Base-by-base conservation (phyloP, 2,329 filamentous ascomycete genomes). In the Colletotrichum coccodes region DNA sequence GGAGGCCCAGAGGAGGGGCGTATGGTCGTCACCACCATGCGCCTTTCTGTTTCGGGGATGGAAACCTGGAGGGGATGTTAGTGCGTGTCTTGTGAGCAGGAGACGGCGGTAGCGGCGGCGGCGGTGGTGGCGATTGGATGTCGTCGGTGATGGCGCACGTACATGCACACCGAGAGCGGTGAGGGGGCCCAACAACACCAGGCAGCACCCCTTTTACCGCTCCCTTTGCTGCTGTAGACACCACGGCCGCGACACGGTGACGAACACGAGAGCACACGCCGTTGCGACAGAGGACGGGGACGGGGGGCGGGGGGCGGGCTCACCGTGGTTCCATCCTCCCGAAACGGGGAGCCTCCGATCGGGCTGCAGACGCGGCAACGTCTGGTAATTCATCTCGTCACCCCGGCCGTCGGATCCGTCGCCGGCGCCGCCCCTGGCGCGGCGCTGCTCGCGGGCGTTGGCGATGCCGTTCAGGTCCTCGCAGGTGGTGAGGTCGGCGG, bases 391-490 rank as follows among this genome's bases (percentile, higher is more conserved):
- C 64, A 72, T 71, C 12, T 70, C 71, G 50, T 68, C 67, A 21
- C 50, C 50, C 26, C 60, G 54, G 23, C 64, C 70, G 28, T 65
- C 61, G 36, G 49, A 54, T 8, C 40, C 54, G n/a, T 73, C 75
- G 47, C 72, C 76, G 64, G 75, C 76, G 64, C 80, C 78, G 72
- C 79, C 76, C 56, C 73, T 72, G 68, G 79, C 76, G 42, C 79
- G 76, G 32, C 82, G 77, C 68, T 80, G 79, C 72, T 83, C 81
- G 26, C 85, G 83, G 23, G 83, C 76, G 75, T 88, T 88, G 71
- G 84, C 79, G 70, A 86, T 85, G 70, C 86, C 86, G 70, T 87
- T 87, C 67, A 88, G 79, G 74, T 88, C 86, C 79, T 87, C 82
- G 72, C 86, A 79, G 46, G 86, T 87, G 30, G 86, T 88, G 56